Evolutionary conservation across 208 protist species (phyloP).

Genomic region (Trypanosoma rangeli): DNA sequence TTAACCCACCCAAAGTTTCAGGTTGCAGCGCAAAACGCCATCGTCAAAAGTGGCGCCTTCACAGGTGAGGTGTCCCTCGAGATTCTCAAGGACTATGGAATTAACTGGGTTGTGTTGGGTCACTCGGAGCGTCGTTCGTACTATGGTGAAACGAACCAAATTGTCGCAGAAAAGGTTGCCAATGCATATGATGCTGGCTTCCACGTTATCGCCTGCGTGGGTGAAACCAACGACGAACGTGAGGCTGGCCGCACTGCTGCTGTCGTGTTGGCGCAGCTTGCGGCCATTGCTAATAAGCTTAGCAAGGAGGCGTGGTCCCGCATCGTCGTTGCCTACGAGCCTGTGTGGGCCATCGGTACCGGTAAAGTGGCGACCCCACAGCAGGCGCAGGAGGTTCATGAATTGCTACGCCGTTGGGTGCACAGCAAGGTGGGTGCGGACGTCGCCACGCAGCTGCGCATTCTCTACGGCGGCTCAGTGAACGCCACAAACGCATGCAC

Average conservation of each 20-base stretch:
- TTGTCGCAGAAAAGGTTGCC: slow-evolving; percentile 93
- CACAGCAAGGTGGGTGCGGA: slow-evolving; percentile 77
- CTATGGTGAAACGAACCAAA: slow-evolving; percentile 92
- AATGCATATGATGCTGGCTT: slow-evolving; percentile 85
- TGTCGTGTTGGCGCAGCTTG: slow-evolving; percentile 91
- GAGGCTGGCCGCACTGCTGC: slow-evolving; percentile 89
- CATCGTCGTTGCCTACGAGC: slow-evolving; percentile 99
- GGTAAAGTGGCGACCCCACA: slow-evolving; percentile 96
- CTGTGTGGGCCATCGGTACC: slow-evolving; percentile 99
- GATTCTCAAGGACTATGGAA: slow-evolving; percentile 94
- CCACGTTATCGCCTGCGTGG: slow-evolving; percentile 96
- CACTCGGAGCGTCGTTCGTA: slow-evolving; percentile 97
- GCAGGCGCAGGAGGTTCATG: slow-evolving; percentile 95
- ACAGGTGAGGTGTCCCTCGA: slow-evolving; percentile 87
- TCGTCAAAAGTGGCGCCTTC: slow-evolving; percentile 86
- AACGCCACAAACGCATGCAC: slow-evolving; percentile 87
- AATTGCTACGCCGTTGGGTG: slow-evolving; percentile 90
- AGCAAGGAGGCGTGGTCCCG: slow-evolving; percentile 85
- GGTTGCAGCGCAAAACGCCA: slow-evolving; percentile 87
- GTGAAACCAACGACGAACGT: slow-evolving; percentile 95
- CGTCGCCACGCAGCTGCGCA: slow-evolving; percentile 90
- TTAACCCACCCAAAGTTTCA: slow-evolving; percentile 72
- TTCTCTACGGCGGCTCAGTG: slow-evolving; percentile 99
- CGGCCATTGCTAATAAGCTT: slow-evolving; percentile 74
- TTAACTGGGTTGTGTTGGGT: slow-evolving; percentile 96